A percentile compares a stretch with the other conserved stretches of the same genome.
Evolutionary conservation across 2,329 filamentous ascomycete genomes (phyloP).

Genomic region (Graphilbum ipis-grandicollis): DNA sequence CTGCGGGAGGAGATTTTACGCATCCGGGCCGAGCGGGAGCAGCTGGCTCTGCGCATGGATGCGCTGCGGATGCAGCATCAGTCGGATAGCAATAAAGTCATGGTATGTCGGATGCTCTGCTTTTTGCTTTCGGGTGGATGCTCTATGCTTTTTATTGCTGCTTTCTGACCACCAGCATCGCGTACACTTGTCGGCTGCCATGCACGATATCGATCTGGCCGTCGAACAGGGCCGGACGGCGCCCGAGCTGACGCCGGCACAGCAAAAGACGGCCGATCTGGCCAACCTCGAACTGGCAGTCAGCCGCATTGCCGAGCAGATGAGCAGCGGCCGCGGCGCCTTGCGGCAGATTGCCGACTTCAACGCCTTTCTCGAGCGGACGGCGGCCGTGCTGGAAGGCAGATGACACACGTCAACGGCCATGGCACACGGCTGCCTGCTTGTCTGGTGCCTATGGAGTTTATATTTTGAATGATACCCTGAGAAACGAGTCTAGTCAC

Average conservation of each 20-base stretch:
- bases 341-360: slow-evolving; percentile 42
- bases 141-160: not conserved
- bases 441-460: no score
- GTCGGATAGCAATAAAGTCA: slow-evolving; percentile 29
- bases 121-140: not conserved
- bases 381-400: slow-evolving; percentile 36
- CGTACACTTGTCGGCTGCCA: slow-evolving; percentile 35
- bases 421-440: not conserved
- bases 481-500: no score
- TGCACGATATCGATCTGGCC: slow-evolving; percentile 46
- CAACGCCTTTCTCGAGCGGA: slow-evolving; percentile 45
- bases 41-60: slow-evolving; percentile 45
- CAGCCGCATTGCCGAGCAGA: slow-evolving; percentile 34
- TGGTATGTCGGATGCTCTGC: slow-evolving; percentile 27
- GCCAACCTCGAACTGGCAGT: slow-evolving; percentile 40
- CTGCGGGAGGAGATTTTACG: slow-evolving; percentile 43
- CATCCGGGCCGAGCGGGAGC: slow-evolving; percentile 40
- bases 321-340: slow-evolving; percentile 25
- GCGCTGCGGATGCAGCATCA: slow-evolving; percentile 44
- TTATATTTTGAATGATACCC: not conserved
- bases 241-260: slow-evolving; percentile 23
- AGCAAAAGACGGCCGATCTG: slow-evolving; percentile 31
- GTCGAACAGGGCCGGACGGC: slow-evolving; percentile 25
- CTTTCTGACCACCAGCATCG: slow-evolving; percentile 18
- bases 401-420: no score